Conservation (phyloP, 192 early-diverging fungal genomes). For the Backusella australiensis region DNA sequence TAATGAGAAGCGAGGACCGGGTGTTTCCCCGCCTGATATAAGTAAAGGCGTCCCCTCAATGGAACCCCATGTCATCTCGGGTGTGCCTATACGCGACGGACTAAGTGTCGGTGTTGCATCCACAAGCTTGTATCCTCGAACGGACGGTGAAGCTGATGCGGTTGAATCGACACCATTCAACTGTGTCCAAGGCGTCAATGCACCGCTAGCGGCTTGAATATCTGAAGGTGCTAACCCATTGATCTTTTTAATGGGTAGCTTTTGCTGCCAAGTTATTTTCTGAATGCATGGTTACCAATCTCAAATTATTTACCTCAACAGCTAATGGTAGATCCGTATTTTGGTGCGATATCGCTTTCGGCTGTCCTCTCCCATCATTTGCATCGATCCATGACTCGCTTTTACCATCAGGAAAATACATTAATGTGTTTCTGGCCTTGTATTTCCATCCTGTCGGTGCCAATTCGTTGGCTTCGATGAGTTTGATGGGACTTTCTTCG, state of each 20-base stretch:
- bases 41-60: conserved; percentile 80
- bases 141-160: not conserved
- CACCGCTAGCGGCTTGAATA: conserved; percentile 8
- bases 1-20: conserved; percentile 51
- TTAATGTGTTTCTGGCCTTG: conserved; percentile 69
- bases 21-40: conserved; percentile 51
- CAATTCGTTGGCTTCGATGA: conserved; percentile 19
- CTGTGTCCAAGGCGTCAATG: conserved; percentile 20
- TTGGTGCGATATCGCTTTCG: conserved; percentile 60
- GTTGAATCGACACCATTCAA: not conserved
- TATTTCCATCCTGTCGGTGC: conserved; percentile 51
- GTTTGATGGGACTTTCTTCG: conserved; percentile 22
- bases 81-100: conserved; percentile 64
- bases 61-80: conserved; percentile 84
- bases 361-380: conserved; percentile 39
- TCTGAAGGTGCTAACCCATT: conserved; percentile 6
- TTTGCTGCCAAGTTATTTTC: not conserved
- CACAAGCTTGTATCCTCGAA: conserved; percentile 62
- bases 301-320: not conserved
- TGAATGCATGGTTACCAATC: not conserved
- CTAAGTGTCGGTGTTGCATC: conserved; percentile 63
- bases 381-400: conserved; percentile 41
- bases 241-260: not conserved
- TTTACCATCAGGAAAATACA: conserved; percentile 64
- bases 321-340: conserved; percentile 56